Base-by-base conservation (phyloP, 257 asterid species). In the Leonotis leonurus region DNA sequence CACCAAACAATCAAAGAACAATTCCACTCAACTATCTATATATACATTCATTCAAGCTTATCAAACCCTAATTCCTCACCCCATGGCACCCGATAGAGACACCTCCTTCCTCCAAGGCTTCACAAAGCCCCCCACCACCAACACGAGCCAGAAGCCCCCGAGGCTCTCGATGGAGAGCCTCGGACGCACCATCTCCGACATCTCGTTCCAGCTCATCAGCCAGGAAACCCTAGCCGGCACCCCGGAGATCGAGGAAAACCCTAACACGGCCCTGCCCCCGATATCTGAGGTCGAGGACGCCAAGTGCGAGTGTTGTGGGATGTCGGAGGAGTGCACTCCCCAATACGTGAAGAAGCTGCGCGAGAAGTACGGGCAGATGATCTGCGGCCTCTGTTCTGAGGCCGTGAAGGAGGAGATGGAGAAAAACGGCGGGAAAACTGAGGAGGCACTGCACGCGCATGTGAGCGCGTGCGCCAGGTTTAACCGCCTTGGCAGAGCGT, bases 281-380 rank as follows among this genome's bases (percentile, higher is more conserved):
- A 77, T 88, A 49, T 78, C 86, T 0, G 98, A 90, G 75, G 80
- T 82, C 4, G 96, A 88, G 69, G 91, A 84, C 8, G 92, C 96
- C 0, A 86, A 88, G 75, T 91, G 98, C 69, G 98, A 91, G 81
- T 86, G 98, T 50, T 91, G 98, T n/a, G 96, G 98, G 44, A 78
- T 91, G 92, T 75, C 76, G 2, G 98, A 91, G 50, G 98, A 91
- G 72, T 88, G 83, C 80, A 91, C 98, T 0, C 84, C 80, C 0
- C 80, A 77, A 22, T 88, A 91, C 76, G 83, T 88, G 51, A 70
- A 68, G 41, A 73, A 69, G 17, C 73, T 88, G 36, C 79, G 85
- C 0, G 84, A 78, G 3, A 88, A 67, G 60, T 73, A 73, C 1
- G 98, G 98, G 1, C 79, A 59, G 37, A 76, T 85, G 87, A 77